Evolutionary conservation across 2,329 filamentous ascomycete genomes (phyloP), one percentile per base, ranked within the genome.

Genomic region (Whalleya microplaca): DNA sequence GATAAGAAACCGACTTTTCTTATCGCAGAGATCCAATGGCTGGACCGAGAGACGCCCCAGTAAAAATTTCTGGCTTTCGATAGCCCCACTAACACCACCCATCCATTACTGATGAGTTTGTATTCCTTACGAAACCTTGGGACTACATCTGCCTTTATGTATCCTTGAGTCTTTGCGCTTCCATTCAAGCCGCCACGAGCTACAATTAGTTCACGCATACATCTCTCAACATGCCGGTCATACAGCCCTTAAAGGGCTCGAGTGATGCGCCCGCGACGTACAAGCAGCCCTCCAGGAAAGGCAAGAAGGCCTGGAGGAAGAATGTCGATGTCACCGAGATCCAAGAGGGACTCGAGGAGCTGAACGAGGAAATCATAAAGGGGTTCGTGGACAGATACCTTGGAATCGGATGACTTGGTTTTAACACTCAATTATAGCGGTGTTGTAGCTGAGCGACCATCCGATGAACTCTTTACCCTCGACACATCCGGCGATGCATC

Each of bases 221-320:
- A 21, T 27, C 16, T 14, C 1, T 41, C 61, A 71, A 62, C 12
- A 86, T 86, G 84, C 81, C 83, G n/a, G 76, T 82, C 21, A 66
- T 86, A 23, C 74, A 76, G 63, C 75, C 77, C 46, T 75, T 74
- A 47, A 73, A 78, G 41, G 81, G 76, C 57, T 76, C 82, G 37
- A 75, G 76, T 12, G 76, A 81, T 37, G 89, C 91, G 18, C 93
- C 92, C 10, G 86, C 88, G 61, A 91, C 96, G 65, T 87, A 89
- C 76, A 92, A 85, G 62, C 95, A 99, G 75, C 86, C 92, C 21
- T 98, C 94, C 4, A 84, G 95, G 72, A 99, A 99, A 74, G 95
- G 96, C 68, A 98, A 98, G 78, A 98, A 96, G 79, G 94, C 95
- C 29, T 99, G 95, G 95, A 85, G 95, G 71, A 99, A 98, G 75